A percentile compares a stretch with the other conserved stretches of the same genome.
Conservation (phyloP, 2,329 filamentous ascomycete genomes). For the Phialophora macrospora region DNA sequence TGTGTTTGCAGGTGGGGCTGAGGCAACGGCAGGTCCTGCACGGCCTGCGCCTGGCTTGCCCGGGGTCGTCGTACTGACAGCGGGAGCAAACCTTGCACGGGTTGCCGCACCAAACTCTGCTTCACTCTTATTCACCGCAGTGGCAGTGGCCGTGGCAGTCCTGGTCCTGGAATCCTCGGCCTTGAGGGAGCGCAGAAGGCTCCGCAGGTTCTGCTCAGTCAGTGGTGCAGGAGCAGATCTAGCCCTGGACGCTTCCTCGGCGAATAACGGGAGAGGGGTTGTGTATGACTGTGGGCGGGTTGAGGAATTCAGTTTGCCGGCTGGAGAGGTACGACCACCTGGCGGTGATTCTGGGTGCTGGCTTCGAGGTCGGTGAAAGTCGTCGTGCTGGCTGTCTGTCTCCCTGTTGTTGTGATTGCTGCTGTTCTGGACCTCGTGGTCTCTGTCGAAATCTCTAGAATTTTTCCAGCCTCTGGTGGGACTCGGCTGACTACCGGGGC, state of each 20-base stretch:
- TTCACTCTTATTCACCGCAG: conserved; percentile 3
- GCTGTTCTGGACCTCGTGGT: conserved; percentile 18
- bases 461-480: conserved; percentile 24
- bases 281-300: conserved; percentile 35
- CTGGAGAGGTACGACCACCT: conserved; percentile 10
- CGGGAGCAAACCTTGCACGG: conserved; percentile 13
- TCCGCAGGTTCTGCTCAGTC: conserved; percentile 37
- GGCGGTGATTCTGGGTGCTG: conserved; percentile 1
- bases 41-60: conserved; percentile 18
- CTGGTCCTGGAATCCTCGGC: not conserved
- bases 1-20: conserved; percentile 23
- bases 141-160: not conserved
- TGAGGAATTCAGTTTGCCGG: conserved; percentile 28
- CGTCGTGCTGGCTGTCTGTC: conserved; percentile 12
- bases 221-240: conserved; percentile 26
- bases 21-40: conserved; percentile 16
- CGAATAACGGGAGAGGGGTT: conserved; percentile 32
- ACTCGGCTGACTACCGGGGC: conserved; percentile 19
- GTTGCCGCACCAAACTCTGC: not conserved
- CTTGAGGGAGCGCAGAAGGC: conserved; percentile 30
- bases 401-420: conserved; percentile 2
- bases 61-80: conserved; percentile 16
- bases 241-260: conserved; percentile 32
- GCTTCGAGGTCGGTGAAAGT: conserved; percentile 2
- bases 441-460: conserved; percentile 36